Conservation (phyloP, 1,139 yeast species). For the Scheffersomyces parashehatae region DNA sequence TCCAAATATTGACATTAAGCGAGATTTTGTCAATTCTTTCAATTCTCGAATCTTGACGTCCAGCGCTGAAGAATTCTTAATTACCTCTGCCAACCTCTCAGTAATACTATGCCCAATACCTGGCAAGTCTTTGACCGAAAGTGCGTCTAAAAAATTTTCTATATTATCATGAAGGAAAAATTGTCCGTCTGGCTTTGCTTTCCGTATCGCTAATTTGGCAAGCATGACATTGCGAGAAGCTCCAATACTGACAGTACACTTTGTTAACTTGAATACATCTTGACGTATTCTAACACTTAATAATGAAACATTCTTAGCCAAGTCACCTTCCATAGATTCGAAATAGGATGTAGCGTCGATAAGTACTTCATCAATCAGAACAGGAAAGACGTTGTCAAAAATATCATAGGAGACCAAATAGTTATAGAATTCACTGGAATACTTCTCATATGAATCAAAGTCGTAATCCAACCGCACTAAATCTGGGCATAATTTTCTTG, state of each 20-base stretch:
- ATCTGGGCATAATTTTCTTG: conserved; percentile 64
- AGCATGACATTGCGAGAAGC: conserved; percentile 67
- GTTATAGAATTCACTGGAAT: conserved; percentile 48
- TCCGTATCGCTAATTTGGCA: conserved; percentile 73
- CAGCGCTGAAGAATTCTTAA: conserved; percentile 7
- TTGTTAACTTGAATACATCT: conserved; percentile 47
- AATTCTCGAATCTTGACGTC: conserved; percentile 33
- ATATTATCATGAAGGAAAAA: conserved; percentile 34
- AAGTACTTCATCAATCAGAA: conserved; percentile 88
- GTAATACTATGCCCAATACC: conserved; percentile 73
- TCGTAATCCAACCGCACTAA: conserved; percentile 67
- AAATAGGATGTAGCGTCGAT: conserved; percentile 59
- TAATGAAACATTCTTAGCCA: conserved; percentile 16
- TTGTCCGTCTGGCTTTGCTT: conserved; percentile 81
- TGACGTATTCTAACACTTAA: conserved; percentile 45
- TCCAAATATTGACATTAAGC: conserved; percentile 57
- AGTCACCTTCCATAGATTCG: conserved; percentile 7
- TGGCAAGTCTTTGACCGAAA: conserved; percentile 67
- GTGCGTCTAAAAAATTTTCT: conserved; percentile 36
- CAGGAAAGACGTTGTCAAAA: conserved; percentile 72
- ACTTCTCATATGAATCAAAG: conserved; percentile 66
- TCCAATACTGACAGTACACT: conserved; percentile 79
- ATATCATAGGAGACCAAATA: conserved; percentile 49
- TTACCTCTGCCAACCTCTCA: conserved; percentile 35
- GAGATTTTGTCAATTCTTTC: conserved; percentile 29